These are phyloP conservation scores for Aspergillus sp. DNA, from an alignment of 2,329 filamentous ascomycete genomes.

Conservation along the genomic window DNA sequence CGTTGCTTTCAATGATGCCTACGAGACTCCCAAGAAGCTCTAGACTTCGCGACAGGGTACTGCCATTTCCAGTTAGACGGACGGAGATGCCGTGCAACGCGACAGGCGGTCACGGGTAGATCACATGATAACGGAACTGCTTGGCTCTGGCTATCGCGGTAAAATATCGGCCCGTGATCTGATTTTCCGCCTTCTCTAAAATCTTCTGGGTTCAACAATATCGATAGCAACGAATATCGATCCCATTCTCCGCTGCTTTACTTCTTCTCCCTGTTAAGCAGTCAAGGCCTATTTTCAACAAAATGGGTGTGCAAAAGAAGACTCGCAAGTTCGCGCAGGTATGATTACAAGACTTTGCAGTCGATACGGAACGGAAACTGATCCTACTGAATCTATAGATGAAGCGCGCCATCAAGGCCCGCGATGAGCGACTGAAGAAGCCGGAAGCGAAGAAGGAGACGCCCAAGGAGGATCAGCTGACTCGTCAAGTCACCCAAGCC, in stretches of 20 bases:
- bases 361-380: slow-evolving; percentile 54
- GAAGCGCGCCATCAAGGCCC: slow-evolving; percentile 25
- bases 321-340: slow-evolving; percentile 87
- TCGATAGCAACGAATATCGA: not conserved
- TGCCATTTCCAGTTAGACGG: not conserved
- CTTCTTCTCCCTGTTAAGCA: not conserved
- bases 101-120: not conserved
- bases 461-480: slow-evolving; percentile 20
- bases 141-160: not conserved
- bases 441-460: slow-evolving; percentile 17
- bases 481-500: slow-evolving; percentile 44
- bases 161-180: slow-evolving; percentile 9
- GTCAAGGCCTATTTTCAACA: slow-evolving; percentile 1
- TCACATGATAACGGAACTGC: slow-evolving; percentile 1
- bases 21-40: not conserved
- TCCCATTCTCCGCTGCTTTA: too few relatives aligned
- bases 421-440: slow-evolving; percentile 26
- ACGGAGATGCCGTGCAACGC: not conserved
- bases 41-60: not conserved
- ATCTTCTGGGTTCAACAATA: slow-evolving; percentile 1
- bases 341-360: slow-evolving; percentile 55
- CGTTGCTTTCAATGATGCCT: too few relatives aligned
- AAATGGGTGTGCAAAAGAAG: slow-evolving; percentile 88
- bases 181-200: slow-evolving; percentile 10
- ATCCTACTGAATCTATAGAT: slow-evolving; percentile 12